A percentile compares a stretch with the other conserved stretches of the same genome.
Evolutionary conservation across 2,329 filamentous ascomycete genomes (phyloP).

Genomic region (Fusarium robinianum): DNA sequence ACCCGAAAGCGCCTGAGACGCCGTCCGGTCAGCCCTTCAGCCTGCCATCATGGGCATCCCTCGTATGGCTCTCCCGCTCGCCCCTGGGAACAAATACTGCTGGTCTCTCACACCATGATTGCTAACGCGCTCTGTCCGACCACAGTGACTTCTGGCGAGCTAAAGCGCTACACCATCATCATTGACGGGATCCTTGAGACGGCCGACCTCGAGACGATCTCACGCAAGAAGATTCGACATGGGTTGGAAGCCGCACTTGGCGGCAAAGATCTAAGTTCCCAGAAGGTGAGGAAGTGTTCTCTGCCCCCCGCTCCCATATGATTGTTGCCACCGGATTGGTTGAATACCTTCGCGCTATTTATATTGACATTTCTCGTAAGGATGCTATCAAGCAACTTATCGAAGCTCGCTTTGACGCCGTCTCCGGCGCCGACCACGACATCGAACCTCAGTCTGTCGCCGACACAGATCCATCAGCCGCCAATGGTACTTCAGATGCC

Average conservation of each 20-base stretch:
- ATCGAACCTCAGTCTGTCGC: constrained; percentile 44
- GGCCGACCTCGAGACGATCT: constrained; percentile 65
- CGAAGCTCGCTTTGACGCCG: constrained; percentile 73
- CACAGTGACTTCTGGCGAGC: constrained; percentile 56
- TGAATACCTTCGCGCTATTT: not conserved
- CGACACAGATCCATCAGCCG: constrained; percentile 41
- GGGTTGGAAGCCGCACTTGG: constrained; percentile 59
- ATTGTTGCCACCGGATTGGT: not conserved
- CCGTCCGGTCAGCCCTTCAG: constrained; percentile 4
- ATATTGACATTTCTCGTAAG: constrained; percentile 45
- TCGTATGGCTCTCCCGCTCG: constrained; percentile 25
- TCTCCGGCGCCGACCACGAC: constrained; percentile 59
- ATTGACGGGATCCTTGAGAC: constrained; percentile 64
- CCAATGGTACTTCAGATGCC: constrained; percentile 42
- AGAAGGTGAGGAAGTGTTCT: constrained; percentile 53
- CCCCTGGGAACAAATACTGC: constrained; percentile 15
- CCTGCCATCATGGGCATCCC: constrained; percentile 34
- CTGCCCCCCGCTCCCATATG: not conserved
- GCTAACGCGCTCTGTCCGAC: constrained; percentile 12
- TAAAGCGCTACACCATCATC: constrained; percentile 57
- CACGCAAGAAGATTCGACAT: constrained; percentile 64
- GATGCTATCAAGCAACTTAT: constrained; percentile 73
- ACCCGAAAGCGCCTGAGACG: constrained; percentile 12
- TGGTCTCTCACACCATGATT: not conserved
- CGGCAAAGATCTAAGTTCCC: constrained; percentile 60